Percentiles rank a stretch among this genome's conserved stretches.
Conservation (phyloP, 306 rosid species). For the Quercus aquifolioides region DNA sequence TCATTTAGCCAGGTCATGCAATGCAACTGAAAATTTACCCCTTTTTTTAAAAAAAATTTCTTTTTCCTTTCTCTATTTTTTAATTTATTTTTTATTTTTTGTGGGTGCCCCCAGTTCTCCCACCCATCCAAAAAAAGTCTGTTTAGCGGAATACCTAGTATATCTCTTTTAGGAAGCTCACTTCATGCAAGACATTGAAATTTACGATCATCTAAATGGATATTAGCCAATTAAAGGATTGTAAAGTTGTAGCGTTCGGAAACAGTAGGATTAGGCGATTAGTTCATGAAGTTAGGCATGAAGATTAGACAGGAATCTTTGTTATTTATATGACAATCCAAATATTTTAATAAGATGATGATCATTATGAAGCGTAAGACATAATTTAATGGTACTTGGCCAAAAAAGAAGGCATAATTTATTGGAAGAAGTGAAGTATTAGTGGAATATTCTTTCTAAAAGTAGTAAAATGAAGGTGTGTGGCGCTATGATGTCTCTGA, state of each 20-base stretch:
- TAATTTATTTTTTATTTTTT: no score
- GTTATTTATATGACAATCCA: neutral
- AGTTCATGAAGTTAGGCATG: neutral
- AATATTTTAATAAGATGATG: neutral
- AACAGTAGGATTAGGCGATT: neutral
- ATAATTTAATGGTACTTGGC: neutral
- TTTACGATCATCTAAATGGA: neutral
- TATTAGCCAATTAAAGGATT: neutral
- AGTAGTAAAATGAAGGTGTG: constrained; percentile 3
- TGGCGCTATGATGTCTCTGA: constrained; percentile 21
- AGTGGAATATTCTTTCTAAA: constrained; percentile 19
- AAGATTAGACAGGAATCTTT: neutral
- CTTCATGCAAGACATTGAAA: neutral
- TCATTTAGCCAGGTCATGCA: no score
- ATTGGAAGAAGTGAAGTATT: neutral
- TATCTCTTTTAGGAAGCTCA: neutral
- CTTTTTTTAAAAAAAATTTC: no score
- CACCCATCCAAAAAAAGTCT: no score
- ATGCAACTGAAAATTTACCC: no score
- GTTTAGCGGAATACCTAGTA: neutral
- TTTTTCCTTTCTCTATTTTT: no score
- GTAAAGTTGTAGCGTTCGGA: neutral
- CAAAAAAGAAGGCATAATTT: neutral
- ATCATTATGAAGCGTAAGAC: neutral
- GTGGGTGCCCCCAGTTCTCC: no score